Percentiles rank a stretch among this genome's conserved stretches.
These are phyloP conservation scores for Stellera chamaejasme DNA, from an alignment of 345 rosid species.

Conservation along the genomic window DNA sequence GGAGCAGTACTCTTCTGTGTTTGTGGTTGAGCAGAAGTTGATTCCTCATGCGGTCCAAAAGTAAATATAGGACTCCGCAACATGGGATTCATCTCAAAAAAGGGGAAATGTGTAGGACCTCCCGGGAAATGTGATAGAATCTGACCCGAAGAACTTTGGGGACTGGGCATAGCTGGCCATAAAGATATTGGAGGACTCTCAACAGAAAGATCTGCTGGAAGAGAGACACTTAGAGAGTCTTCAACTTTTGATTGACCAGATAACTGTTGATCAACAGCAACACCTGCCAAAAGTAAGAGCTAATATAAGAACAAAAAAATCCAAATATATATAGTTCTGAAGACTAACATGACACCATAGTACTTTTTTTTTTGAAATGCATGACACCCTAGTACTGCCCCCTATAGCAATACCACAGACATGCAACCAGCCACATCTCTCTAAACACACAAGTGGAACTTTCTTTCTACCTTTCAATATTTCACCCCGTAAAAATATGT, in stretches of 20 bases:
- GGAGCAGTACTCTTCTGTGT: constrained; percentile 60
- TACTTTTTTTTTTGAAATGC: no score
- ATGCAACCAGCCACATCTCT: neutral
- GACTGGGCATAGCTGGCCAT: constrained; percentile 77
- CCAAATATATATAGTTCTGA: neutral
- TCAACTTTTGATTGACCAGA: constrained; percentile 63
- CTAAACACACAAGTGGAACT: neutral
- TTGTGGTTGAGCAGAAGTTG: constrained; percentile 58
- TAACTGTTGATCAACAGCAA: constrained; percentile 35
- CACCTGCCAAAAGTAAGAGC: constrained; percentile 32
- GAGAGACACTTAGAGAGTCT: constrained; percentile 79
- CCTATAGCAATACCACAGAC: neutral
- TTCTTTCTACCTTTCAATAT: no score
- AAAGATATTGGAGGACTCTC: constrained; percentile 78
- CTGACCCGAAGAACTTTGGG: constrained; percentile 62
- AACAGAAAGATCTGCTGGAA: constrained; percentile 94
- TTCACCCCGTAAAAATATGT: no score
- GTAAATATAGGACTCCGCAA: constrained; percentile 81
- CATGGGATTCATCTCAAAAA: constrained; percentile 89
- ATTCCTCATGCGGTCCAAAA: constrained; percentile 83
- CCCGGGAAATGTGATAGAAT: constrained; percentile 84
- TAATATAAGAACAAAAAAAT: neutral
- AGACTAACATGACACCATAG: no score
- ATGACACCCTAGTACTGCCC: no score
- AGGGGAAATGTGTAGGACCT: constrained; percentile 75